Base-by-base conservation (phyloP, 2,329 filamentous ascomycete species). In the Colletotrichum sp. region DNA sequence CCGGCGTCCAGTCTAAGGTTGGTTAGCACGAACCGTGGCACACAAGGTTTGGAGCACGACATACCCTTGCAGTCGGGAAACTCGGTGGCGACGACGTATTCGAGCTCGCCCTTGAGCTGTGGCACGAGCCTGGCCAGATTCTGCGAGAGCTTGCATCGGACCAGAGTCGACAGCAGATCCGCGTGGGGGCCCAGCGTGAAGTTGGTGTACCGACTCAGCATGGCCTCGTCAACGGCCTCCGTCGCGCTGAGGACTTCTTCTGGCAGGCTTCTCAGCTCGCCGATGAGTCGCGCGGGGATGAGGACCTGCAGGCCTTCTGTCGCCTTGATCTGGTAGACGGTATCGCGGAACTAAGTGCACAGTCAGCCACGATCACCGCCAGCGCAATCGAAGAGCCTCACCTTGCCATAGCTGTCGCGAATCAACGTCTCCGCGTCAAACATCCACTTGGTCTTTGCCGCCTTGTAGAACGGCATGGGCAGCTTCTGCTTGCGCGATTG, bases 1-100 rank as follows among this genome's bases (percentile, higher is more conserved):
- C 86, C 0, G 88, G 80, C 2, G 87, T 90, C 90, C 90, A 92
- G 76, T 91, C 90, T 88, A 70, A 52, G 58, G 16, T n/a, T 18
- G 26, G 69, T 77, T 57, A 76, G 76, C 60, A 12, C 8, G 67
- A 16, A 36, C 26, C 16, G 8, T 13, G 34, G 18, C 21, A n/a
- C n/a, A 8, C 8, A 21, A 24, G 61, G 58, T 13, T 61, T 57
- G 61, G 30, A 55, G 16, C 24, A 18, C n/a, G 13, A 68, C 79
- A 60, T 81, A 85, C 84, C 84, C 71, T 87, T 82, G 77, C 88
- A 90, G 18, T 83, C 81, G 7, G 88, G 87, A 55, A 90, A 89
- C 79, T 90, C 88, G 2, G 85, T 85, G 13, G 77, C 84, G 8
- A 88, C 76, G 30, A 89, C 84, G 75, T 85, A 82, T 74, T 89